Percentiles rank a stretch among this genome's conserved stretches.
phyloP scores from a whole-genome alignment of 768 basidiomycete genomes.

The Russula brevipes region DNA sequence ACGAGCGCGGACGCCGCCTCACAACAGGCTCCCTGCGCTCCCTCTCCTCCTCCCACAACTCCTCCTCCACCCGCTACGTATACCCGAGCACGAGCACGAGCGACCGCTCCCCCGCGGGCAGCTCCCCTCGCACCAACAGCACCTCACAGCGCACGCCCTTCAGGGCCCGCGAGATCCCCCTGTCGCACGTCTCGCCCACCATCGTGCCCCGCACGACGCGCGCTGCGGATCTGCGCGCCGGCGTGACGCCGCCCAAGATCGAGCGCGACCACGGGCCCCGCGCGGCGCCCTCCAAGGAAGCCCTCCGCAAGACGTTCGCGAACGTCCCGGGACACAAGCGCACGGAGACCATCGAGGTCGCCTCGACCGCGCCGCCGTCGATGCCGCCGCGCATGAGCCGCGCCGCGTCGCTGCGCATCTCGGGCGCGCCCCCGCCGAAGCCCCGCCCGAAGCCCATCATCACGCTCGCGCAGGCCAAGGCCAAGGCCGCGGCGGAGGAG shows the following conservation, averaged over 20 bases:
- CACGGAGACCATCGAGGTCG: constrained; percentile 57
- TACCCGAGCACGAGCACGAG: constrained; percentile 18
- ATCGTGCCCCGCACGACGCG: constrained; percentile 75
- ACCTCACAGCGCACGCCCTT: constrained; percentile 49
- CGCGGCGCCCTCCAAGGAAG: constrained; percentile 54
- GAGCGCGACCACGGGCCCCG: constrained; percentile 41
- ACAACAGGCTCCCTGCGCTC: constrained; percentile 37
- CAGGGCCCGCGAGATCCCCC: constrained; percentile 63
- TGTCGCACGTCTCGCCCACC: constrained; percentile 54
- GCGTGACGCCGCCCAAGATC: constrained; percentile 43
- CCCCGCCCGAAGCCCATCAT: constrained; percentile 13
- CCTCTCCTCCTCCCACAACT: constrained; percentile 45
- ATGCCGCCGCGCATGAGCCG: constrained; percentile 73
- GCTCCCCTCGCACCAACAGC: constrained; percentile 40
- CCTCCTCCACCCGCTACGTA: constrained; percentile 29
- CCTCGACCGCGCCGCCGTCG: constrained; percentile 65
- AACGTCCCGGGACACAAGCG: constrained; percentile 84
- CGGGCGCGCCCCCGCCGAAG: constrained; percentile 43
- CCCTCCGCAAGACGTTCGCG: constrained; percentile 57
- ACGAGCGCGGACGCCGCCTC: constrained; percentile 20
- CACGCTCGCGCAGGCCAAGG: constrained; percentile 24
- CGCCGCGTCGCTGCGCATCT: constrained; percentile 65
- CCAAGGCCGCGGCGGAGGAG: constrained; percentile 31
- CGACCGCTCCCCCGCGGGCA: constrained; percentile 35
- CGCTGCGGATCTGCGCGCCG: constrained; percentile 69